These are phyloP conservation scores for Saccharomyces hybrid DNA, from an alignment of 1,139 yeast genomes.

Conservation along the genomic window DNA sequence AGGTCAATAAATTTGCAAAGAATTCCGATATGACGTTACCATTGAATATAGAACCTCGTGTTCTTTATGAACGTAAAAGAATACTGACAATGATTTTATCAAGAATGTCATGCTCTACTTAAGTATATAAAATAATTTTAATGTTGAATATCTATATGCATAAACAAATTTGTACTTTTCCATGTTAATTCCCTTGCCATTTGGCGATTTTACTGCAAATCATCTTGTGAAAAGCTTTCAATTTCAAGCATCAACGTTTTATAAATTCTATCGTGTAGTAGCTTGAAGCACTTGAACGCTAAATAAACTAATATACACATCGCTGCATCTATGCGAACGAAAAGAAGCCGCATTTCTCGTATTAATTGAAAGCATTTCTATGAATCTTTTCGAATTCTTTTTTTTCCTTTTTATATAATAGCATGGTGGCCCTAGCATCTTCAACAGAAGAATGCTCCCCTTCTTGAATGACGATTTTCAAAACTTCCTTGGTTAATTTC, in stretches of 20 bases:
- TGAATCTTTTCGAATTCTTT: constrained; percentile 48
- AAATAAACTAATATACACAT: background rate
- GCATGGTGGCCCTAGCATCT: constrained; percentile 85
- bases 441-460: constrained; percentile 83
- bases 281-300: background rate
- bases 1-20: constrained; percentile 19
- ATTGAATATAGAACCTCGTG: constrained; percentile 12
- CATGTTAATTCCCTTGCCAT: background rate
- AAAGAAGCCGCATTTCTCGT: background rate
- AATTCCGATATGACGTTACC: constrained; percentile 7
- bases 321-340: background rate
- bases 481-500: constrained; percentile 49
- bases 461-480: constrained; percentile 58
- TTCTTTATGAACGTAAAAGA: constrained; percentile 21
- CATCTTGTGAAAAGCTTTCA: background rate
- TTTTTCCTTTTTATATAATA: constrained; percentile 56
- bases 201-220: background rate
- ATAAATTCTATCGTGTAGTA: background rate
- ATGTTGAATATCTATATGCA: background rate
- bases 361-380: constrained; percentile 7
- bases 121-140: background rate
- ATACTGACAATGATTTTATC: constrained; percentile 18
- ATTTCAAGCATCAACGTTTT: constrained; percentile 1
- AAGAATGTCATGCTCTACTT: constrained; percentile 14
- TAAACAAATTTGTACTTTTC: background rate